These are phyloP conservation scores for Komagataella pastoris DNA, from an alignment of 805 yeast genomes.

Conservation along the genomic window DNA sequence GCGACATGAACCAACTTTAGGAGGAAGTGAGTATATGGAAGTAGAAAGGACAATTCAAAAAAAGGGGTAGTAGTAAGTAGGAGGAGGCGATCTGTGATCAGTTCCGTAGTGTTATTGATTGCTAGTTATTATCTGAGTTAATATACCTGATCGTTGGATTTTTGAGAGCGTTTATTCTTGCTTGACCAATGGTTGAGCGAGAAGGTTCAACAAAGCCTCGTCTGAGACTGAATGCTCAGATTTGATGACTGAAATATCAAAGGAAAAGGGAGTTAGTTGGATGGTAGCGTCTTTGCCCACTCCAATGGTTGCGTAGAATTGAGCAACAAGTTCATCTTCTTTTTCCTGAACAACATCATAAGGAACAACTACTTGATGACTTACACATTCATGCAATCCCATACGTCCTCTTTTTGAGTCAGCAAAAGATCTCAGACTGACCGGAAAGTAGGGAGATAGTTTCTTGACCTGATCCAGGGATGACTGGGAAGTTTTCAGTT, in stretches of 20 bases:
- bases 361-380: constrained; percentile 52
- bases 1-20: background rate
- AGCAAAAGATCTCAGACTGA: constrained; percentile 47
- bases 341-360: constrained; percentile 59
- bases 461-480: constrained; percentile 55
- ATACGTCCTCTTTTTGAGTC: constrained; percentile 63
- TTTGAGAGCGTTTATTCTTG: background rate
- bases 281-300: constrained; percentile 62
- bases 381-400: constrained; percentile 61
- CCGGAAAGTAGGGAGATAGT: constrained; percentile 57
- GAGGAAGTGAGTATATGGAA: background rate
- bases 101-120: background rate
- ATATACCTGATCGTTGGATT: constrained; percentile 15
- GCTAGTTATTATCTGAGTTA: background rate
- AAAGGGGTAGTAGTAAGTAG: background rate
- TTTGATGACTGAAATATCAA: constrained; percentile 33
- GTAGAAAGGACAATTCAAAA: background rate
- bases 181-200: constrained; percentile 29
- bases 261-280: constrained; percentile 44
- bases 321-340: constrained; percentile 54
- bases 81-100: background rate
- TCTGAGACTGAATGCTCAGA: constrained; percentile 43
- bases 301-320: constrained; percentile 64
- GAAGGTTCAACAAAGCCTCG: constrained; percentile 30
- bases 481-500: constrained; percentile 57